These are phyloP conservation scores for Sporobolomyces phaffii DNA, from an alignment of 768 basidiomycete species.

Conservation along the genomic window DNA sequence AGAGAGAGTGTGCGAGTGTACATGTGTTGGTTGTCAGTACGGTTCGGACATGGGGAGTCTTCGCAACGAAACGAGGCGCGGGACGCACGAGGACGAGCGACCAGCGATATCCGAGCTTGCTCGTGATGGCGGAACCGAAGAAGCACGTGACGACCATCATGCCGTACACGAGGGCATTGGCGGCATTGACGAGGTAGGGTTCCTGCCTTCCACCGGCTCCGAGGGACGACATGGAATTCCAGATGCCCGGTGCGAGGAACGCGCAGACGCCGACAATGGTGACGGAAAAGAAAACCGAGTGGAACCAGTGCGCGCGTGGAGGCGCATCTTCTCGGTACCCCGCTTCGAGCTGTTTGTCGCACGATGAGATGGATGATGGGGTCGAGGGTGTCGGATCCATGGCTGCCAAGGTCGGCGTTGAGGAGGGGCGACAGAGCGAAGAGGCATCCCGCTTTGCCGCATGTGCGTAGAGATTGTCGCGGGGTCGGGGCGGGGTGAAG, in stretches of 20 bases:
- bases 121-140: conserved; percentile 7
- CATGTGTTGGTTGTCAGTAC: no score
- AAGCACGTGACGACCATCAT: conserved; percentile 31
- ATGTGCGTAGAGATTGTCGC: no score
- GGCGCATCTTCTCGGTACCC: no score
- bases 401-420: background rate
- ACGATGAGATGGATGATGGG: background rate
- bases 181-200: conserved; percentile 21
- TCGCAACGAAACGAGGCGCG: no score
- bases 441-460: no score
- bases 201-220: conserved; percentile 3
- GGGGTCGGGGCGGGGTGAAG: background rate
- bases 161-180: conserved; percentile 23
- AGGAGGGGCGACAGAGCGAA: background rate
- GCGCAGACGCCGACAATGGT: conserved; percentile 9
- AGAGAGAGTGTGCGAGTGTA: no score
- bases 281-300: conserved; percentile 1
- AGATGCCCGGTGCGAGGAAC: conserved; percentile 15
- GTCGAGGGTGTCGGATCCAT: background rate
- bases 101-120: conserved; percentile 4
- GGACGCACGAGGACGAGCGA: conserved; percentile 12
- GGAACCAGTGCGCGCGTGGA: background rate
- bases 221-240: background rate
- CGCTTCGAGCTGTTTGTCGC: background rate
- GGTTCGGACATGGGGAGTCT: no score